Evolutionary conservation across 345 rosid genomes (phyloP), one percentile per base, ranked within the genome.

Genomic region (thale cress (Arabidopsis thaliana)): DNA sequence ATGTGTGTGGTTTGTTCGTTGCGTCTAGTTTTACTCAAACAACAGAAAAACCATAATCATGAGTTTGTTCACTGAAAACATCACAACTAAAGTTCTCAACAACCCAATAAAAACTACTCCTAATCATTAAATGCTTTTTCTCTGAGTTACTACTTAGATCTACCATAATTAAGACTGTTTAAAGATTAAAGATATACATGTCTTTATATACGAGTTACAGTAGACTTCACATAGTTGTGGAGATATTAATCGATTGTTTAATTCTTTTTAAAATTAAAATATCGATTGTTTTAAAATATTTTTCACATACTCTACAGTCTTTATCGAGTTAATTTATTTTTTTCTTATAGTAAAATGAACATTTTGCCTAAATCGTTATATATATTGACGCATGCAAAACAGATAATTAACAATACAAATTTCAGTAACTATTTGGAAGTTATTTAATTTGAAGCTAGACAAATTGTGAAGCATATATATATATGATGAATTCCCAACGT

Each of bases 1-100:
- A 71, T 77, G 81, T 59, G 81, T 59, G 45, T 72, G 77, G 76
- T 71, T 53, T 65, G 72, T 71, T 77, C 72, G 67, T 71, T 71
- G 72, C 81, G 76, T 77, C 77, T 71, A 50, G 53, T 77, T 77
- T 77, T 28, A 64, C 59, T 65, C 77, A 71, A 58, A 57, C 74
- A 77, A 77, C 71, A 70, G 70, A 77, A 57, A 36, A 42, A 37
- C 46, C 61, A 71, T 71, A 65, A 71, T 71, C 56, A 71, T 77
- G 65, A 41, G 77, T 64, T 77, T 77, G 67, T 72, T 77, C 72
- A 48, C 51, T 71, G 77, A 77, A 30, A 65, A 77, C 72, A 77
- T 48, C 53, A 48, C 53, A 20, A 20, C 60, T 38, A 48, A 64
- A 48, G 55, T 37, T 77, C 25, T 77, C 76, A 71, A 63, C 81